Evolutionary conservation across 371 early-diverging fungal species (phyloP).

Genomic region (Thermomucor indicae-seudaticae): DNA sequence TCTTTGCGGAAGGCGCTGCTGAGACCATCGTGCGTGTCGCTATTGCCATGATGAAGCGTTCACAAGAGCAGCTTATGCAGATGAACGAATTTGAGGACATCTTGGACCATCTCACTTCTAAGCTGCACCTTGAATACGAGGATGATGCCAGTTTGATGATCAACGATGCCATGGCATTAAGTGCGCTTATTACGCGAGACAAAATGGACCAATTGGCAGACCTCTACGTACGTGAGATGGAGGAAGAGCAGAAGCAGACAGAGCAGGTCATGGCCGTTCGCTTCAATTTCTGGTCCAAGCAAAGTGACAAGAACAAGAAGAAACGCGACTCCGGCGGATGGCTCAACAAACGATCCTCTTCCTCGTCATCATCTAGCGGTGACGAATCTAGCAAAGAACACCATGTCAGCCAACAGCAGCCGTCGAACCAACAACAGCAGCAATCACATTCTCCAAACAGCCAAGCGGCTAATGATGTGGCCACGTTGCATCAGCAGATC

Average conservation of each 20-base stretch:
- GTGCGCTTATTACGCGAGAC: conserved; percentile 58
- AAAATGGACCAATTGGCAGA: conserved; percentile 72
- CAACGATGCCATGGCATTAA: conserved; percentile 69
- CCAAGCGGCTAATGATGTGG: conserved; percentile 35
- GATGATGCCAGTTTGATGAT: conserved; percentile 66
- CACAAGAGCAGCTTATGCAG: conserved; percentile 59
- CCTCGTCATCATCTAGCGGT: conserved; percentile 6
- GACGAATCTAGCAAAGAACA: conserved; percentile 2
- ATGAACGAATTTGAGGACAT: conserved; percentile 79
- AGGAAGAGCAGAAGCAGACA: conserved; percentile 59
- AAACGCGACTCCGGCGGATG: conserved; percentile 20
- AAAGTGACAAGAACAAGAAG: conserved; percentile 31
- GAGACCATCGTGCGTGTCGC: conserved; percentile 82
- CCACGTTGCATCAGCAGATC: conserved; percentile 55
- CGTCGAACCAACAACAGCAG: neutral
- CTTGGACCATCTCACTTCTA: conserved; percentile 70
- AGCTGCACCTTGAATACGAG: conserved; percentile 70
- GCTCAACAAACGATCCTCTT: conserved; percentile 27
- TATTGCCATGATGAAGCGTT: conserved; percentile 75
- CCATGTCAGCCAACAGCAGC: conserved; percentile 1
- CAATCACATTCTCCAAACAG: too few species aligned
- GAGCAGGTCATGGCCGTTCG: conserved; percentile 57
- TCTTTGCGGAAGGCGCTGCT: conserved; percentile 77
- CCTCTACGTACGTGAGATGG: conserved; percentile 58
- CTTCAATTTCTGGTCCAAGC: conserved; percentile 41